Conservation (phyloP, 306 rosid species). For the Ceratonia siliqua region DNA sequence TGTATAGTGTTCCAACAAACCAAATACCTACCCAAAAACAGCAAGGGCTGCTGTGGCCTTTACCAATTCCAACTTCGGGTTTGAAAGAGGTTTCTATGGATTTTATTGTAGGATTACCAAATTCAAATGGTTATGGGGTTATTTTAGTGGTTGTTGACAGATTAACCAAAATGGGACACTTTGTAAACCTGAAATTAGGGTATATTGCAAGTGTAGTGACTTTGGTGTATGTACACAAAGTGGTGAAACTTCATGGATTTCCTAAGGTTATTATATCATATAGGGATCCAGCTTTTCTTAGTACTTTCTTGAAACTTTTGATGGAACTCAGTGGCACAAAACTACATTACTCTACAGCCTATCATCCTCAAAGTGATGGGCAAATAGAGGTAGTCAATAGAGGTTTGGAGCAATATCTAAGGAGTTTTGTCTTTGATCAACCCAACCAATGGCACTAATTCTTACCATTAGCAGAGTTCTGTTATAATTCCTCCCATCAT, state of each 20-base stretch:
- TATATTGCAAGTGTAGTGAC: neutral
- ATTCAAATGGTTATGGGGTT: neutral
- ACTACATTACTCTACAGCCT: neutral
- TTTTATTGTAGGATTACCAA: neutral
- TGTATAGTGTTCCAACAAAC: neutral
- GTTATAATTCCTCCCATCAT: neutral
- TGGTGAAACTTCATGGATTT: neutral
- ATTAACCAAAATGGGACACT: neutral
- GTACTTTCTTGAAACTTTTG: neutral
- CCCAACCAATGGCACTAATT: neutral
- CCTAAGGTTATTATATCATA: neutral
- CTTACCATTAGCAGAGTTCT: neutral
- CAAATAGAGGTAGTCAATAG: neutral
- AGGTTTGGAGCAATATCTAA: neutral
- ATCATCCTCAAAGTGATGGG: neutral
- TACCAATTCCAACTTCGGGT: neutral
- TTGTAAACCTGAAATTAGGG: neutral
- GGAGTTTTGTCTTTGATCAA: neutral
- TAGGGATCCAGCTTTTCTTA: neutral
- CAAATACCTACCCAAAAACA: neutral
- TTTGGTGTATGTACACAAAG: neutral
- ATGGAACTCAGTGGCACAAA: neutral
- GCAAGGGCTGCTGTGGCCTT: neutral
- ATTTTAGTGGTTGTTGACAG: neutral
- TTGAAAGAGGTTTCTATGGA: neutral